Evolutionary conservation across 768 basidiomycete genomes (phyloP).

Genomic region (Leccinum aurantiacum): DNA sequence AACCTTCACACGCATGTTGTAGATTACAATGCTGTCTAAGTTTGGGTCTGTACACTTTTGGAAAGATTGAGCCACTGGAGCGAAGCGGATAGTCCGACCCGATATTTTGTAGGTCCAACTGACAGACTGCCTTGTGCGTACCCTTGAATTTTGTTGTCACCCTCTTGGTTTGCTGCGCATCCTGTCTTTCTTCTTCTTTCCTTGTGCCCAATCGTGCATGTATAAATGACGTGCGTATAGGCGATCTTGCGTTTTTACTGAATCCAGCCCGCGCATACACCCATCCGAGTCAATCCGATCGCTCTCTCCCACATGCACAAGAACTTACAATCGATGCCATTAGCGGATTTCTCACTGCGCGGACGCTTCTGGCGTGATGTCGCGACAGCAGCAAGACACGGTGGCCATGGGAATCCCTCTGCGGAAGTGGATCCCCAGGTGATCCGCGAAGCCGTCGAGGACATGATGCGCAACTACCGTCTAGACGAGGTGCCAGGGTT

Average conservation of each 20-base stretch:
- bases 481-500: slow-evolving; percentile 22
- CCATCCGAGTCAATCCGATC: slow-evolving; percentile 7
- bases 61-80: slow-evolving; percentile 11
- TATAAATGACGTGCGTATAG: slow-evolving; percentile 7
- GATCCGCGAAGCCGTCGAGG: slow-evolving; percentile 23
- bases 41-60: slow-evolving; percentile 18
- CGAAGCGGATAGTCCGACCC: slow-evolving; percentile 11
- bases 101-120: slow-evolving; percentile 23
- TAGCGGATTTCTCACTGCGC: slow-evolving; percentile 8
- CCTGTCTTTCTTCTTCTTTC: not conserved
- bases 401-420: not conserved
- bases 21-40: slow-evolving; percentile 2
- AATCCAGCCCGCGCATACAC: slow-evolving; percentile 1
- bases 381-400: slow-evolving; percentile 10
- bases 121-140: not conserved
- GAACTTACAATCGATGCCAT: slow-evolving; percentile 13
- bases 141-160: not conserved
- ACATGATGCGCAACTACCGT: slow-evolving; percentile 24
- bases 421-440: slow-evolving; percentile 7
- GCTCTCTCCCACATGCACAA: not conserved
- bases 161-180: slow-evolving; percentile 1
- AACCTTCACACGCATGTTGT: not conserved
- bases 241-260: not conserved
- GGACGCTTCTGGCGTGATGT: slow-evolving; percentile 30
- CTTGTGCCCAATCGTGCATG: slow-evolving; percentile 6